Conservation (phyloP, 345 rosid genomes). For the Hibiscus syriacus region DNA sequence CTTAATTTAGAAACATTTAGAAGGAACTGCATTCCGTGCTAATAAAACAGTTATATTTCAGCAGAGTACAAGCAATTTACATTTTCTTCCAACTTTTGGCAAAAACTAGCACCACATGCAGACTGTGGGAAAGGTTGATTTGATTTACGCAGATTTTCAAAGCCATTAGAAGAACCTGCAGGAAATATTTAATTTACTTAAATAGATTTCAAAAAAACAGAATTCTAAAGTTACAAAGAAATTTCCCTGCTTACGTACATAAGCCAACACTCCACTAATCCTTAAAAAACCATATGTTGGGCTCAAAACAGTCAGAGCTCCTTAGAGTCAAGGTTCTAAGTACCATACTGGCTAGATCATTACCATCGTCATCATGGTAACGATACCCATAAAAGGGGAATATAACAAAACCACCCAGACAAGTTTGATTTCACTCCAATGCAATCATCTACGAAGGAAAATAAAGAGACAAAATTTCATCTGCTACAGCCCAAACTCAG, state of each 20-base stretch:
- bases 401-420: background rate
- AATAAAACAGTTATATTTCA: conserved; percentile 12
- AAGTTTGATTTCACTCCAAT: background rate
- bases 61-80: conserved; percentile 34
- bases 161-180: conserved; percentile 38
- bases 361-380: background rate
- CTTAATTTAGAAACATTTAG: conserved; percentile 10
- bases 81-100: conserved; percentile 39
- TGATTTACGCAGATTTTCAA: conserved; percentile 22
- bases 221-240: background rate
- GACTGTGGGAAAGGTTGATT: conserved; percentile 30
- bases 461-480: background rate
- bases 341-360: background rate
- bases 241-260: background rate
- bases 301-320: background rate
- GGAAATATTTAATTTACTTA: conserved; percentile 14
- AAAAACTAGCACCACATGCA: conserved; percentile 34
- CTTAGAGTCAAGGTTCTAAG: background rate
- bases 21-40: conserved; percentile 1
- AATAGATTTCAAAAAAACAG: background rate
- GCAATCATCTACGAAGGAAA: background rate
- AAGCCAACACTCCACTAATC: background rate
- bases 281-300: background rate
- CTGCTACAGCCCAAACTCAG: background rate
- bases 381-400: background rate